Percentiles rank a stretch among this genome's conserved stretches.
Conservation (phyloP, 2,329 filamentous ascomycete species). For the Ilyonectria robusta region DNA sequence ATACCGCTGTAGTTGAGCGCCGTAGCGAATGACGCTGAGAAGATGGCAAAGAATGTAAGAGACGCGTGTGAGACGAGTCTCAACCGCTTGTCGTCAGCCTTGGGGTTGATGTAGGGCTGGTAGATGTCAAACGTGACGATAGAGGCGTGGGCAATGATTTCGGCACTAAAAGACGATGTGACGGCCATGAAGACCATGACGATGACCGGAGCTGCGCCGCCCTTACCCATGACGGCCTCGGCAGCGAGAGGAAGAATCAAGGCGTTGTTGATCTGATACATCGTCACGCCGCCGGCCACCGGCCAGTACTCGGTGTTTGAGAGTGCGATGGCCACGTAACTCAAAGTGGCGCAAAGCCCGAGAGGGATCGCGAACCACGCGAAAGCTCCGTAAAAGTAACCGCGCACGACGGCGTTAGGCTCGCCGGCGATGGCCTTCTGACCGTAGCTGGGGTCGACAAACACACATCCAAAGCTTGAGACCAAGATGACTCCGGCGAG, state of each 20-base stretch:
- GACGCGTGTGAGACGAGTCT: constrained; percentile 4
- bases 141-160: constrained; percentile 88
- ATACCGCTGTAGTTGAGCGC: constrained; percentile 20
- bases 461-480: constrained; percentile 15
- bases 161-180: constrained; percentile 85
- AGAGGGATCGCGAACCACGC: constrained; percentile 94
- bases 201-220: constrained; percentile 83
- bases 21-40: constrained; percentile 17
- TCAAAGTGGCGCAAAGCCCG: constrained; percentile 89
- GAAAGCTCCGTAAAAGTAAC: constrained; percentile 87
- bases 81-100: constrained; percentile 12
- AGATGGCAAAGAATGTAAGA: constrained; percentile 10
- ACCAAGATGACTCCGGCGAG: neutral
- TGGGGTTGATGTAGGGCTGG: constrained; percentile 83
- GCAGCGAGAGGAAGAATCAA: constrained; percentile 88
- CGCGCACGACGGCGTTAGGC: constrained; percentile 86
- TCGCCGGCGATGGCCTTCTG: constrained; percentile 93
- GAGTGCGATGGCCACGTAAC: constrained; percentile 63
- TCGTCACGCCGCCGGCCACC: constrained; percentile 20
- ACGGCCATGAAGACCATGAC: constrained; percentile 93
- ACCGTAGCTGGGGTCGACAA: constrained; percentile 85
- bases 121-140: constrained; percentile 92
- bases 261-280: constrained; percentile 78
- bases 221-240: constrained; percentile 84
- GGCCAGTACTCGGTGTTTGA: constrained; percentile 56